Conservation (phyloP, 2,329 filamentous ascomycete genomes). For the Aureobasidium vineae region DNA sequence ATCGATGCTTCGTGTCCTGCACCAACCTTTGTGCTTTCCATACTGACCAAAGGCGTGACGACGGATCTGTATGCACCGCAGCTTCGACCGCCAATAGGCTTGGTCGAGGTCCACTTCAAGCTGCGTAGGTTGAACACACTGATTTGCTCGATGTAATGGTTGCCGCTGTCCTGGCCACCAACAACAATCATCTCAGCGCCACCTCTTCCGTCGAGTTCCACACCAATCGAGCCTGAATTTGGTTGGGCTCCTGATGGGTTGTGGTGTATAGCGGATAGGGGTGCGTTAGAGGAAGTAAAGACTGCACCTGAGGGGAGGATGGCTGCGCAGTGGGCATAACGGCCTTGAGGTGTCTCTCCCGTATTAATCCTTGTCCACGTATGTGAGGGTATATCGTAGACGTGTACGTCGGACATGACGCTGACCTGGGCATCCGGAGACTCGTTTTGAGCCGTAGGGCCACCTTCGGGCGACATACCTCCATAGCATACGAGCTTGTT, state of each 20-base stretch:
- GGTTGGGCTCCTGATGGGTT: conserved; percentile 80
- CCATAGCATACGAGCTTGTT: conserved; percentile 97
- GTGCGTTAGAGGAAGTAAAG: conserved; percentile 80
- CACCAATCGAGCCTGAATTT: conserved; percentile 83
- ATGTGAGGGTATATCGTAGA: conserved; percentile 80
- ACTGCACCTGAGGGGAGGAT: conserved; percentile 84
- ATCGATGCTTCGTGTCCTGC: conserved; percentile 45
- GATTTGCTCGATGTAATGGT: conserved; percentile 98
- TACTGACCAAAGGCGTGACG: conserved; percentile 74
- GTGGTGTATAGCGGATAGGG: conserved; percentile 82
- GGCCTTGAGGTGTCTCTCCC: conserved; percentile 80
- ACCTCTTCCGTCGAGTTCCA: conserved; percentile 84
- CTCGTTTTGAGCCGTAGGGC: conserved; percentile 59
- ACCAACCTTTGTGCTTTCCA: conserved; percentile 65
- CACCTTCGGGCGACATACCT: conserved; percentile 89
- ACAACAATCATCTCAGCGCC: conserved; percentile 97
- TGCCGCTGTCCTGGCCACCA: conserved; percentile 93
- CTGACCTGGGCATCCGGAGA: conserved; percentile 54
- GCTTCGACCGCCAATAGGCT: conserved; percentile 73
- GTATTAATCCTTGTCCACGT: conserved; percentile 77
- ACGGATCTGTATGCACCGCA: conserved; percentile 97
- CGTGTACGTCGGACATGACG: conserved; percentile 97
- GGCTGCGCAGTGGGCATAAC: conserved; percentile 94
- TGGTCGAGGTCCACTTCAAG: conserved; percentile 91
- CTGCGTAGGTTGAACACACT: conserved; percentile 96